Base-by-base conservation (phyloP, 108 stramenopile genomes). In the Tribonema minus region DNA sequence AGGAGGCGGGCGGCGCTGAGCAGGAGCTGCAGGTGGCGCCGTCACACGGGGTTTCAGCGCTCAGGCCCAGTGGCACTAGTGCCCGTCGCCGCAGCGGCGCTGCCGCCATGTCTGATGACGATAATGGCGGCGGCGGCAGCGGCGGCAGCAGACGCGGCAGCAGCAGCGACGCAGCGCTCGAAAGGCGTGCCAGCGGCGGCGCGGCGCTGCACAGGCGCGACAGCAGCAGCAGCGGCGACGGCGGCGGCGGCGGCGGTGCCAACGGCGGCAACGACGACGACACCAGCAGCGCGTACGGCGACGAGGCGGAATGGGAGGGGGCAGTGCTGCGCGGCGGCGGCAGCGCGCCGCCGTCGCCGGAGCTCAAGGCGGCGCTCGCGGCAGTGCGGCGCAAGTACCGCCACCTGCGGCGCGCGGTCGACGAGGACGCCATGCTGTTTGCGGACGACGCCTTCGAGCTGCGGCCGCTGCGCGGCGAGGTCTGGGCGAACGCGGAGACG, bases 371-470 rank as follows among this genome's bases (percentile, higher is more conserved):
- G 30, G 73, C 76, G 5, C 77, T 70, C n/a, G 64, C 82, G 27
- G 82, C 86, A 26, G 77, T 87, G 34, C 63, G 67, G 32, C 85
- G 86, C 0, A 89, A 88, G 78, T 89, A 88, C 67, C 80, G 85
- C 0, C 78, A 88, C 67, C 70, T 89, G 26, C 64, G 73, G 29
- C 83, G 85, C 35, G 85, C 88, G 33, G 64, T 88, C 6, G 84
- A 61, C 31, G 73, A 82, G 68, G 89, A 89, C 66, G 61, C 46
- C 15, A 87, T 90, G 87, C 86, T 78, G 15, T 90, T 90, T 37
- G 65, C 83, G 27, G 87, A 90, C 73, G 87, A 87, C 6, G 83
- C 82, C 58, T 90, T 88, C 65, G 71, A 72, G 39, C 85, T 90
- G 32, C 77, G 82, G 38, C 88, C 88, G 25, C 37, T 86, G 28